A percentile compares a stretch with the other conserved stretches of the same genome.
These are phyloP conservation scores for Viola odorata DNA, from an alignment of 345 rosid species.

Conservation along the genomic window DNA sequence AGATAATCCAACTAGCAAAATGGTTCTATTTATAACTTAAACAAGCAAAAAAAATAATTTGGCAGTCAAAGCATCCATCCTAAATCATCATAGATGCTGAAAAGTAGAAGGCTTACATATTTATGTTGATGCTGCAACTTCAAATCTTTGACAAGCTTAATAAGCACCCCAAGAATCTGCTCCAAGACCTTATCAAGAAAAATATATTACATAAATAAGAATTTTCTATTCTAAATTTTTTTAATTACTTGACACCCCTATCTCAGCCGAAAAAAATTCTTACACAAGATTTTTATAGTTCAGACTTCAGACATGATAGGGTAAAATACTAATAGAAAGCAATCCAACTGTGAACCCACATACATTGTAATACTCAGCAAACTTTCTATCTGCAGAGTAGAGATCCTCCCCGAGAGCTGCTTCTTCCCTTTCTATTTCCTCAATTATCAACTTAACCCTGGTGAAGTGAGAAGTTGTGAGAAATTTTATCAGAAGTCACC, in stretches of 20 bases:
- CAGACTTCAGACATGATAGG: neutral
- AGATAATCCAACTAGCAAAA: neutral
- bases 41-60: neutral
- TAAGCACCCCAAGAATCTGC: constrained; percentile 91
- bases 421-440: constrained; percentile 95
- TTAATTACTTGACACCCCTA: too few relatives aligned
- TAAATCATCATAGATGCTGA: neutral
- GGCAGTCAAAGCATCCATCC: neutral
- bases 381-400: constrained; percentile 87
- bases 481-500: neutral
- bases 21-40: neutral
- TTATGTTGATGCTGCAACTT: constrained; percentile 90
- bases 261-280: too few relatives aligned
- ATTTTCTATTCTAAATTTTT: too few relatives aligned
- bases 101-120: constrained; percentile 50
- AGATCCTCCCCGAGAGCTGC: constrained; percentile 85
- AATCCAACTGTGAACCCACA: constrained; percentile 17
- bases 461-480: constrained; percentile 7
- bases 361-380: constrained; percentile 90
- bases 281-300: neutral
- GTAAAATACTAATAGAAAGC: neutral
- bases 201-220: neutral
- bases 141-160: constrained; percentile 95
- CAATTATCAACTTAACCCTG: constrained; percentile 92
- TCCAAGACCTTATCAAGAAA: constrained; percentile 65